A percentile compares a stretch with the other conserved stretches of the same genome.
Conservation (phyloP, 129 eudicot genomes). For the Flaveria ramosissima region DNA sequence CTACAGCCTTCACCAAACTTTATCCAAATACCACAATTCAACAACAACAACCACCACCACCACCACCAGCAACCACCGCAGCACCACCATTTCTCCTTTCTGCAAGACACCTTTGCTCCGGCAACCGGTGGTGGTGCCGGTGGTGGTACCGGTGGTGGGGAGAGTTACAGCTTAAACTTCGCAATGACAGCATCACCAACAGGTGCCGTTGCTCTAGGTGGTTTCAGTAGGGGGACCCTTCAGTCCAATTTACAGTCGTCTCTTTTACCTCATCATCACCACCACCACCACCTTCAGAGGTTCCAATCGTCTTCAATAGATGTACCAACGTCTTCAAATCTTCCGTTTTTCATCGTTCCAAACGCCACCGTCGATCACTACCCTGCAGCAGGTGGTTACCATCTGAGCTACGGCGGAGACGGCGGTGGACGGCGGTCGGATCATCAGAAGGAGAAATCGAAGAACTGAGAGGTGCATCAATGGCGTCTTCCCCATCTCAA, state of each 20-base stretch:
- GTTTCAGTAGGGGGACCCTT: constrained; percentile 99
- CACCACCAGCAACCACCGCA: constrained; percentile 35
- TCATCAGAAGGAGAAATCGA: constrained; percentile 60
- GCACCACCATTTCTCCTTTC: constrained; percentile 64
- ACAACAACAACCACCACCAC: constrained; percentile 40
- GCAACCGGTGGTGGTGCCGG: constrained; percentile 41
- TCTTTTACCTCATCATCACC: constrained; percentile 43
- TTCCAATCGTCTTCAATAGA: constrained; percentile 49
- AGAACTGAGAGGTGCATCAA: constrained; percentile 43
- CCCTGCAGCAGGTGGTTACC: constrained; percentile 50
- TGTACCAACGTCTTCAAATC: constrained; percentile 44
- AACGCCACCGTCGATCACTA: constrained; percentile 47
- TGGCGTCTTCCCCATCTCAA: constrained; percentile 25
- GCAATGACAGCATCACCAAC: constrained; percentile 44
- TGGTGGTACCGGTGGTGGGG: constrained; percentile 38
- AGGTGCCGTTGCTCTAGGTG: constrained; percentile 57
- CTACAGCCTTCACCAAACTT: constrained; percentile 27
- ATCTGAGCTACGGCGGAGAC: constrained; percentile 69
- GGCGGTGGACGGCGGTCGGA: constrained; percentile 54
- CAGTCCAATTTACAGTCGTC: constrained; percentile 84
- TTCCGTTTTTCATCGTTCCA: constrained; percentile 60
- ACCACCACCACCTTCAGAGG: constrained; percentile 60
- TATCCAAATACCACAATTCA: constrained; percentile 45
- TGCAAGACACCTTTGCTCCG: constrained; percentile 58
- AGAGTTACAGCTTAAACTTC: constrained; percentile 64